Evolutionary conservation across 2,329 filamentous ascomycete genomes (phyloP), one percentile per base, ranked within the genome.

Genomic region (Malbranchea cinnamomea): DNA sequence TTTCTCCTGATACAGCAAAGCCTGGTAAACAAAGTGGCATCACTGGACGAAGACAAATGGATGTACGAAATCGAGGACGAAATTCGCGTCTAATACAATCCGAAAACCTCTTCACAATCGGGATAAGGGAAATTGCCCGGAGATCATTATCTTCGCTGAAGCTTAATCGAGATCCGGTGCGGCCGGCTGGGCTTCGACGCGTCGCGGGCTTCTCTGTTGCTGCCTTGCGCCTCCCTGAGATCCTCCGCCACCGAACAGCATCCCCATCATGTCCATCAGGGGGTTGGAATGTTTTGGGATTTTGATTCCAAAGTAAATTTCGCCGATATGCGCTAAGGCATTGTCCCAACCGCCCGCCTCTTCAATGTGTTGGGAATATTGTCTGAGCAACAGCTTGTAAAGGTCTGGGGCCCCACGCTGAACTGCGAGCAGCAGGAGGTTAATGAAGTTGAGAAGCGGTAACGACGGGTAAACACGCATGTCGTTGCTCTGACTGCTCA

Each of bases 241-340:
- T 15, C 66, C 69, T 5, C 74, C 77, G 12, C 83, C 83, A 28
- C 85, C 85, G 47, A 98, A 80, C 65, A 98, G 72, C 38, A 74
- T 85, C 27, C 84, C 85, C 80, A 98, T 91, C 85, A 98, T 95
- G 52, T 98, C 89, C 57, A 95, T 73, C 54, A 98, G 63, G 3
- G 85, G 85, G 54, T 95, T 95, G 40, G 77, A 79, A 61, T 93
- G 83, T 46, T 78, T 70, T 26, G 85, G 87, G 49, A 84, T 77
- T 60, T 75, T 71, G 52, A 98, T 91, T 20, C 75, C 75, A 59
- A 98, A 98, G 63, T 95, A 98, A 72, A 93, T 85, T 61, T 98
- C 87, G 28, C 79, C 87, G 45, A 98, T 76, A 53, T 82, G 75
- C 43, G 84, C 78, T 37, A 98, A 60, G 14, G 82, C 68, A 49